Conservation (phyloP, 805 yeast genomes). For the Torulaspora quercuum region DNA sequence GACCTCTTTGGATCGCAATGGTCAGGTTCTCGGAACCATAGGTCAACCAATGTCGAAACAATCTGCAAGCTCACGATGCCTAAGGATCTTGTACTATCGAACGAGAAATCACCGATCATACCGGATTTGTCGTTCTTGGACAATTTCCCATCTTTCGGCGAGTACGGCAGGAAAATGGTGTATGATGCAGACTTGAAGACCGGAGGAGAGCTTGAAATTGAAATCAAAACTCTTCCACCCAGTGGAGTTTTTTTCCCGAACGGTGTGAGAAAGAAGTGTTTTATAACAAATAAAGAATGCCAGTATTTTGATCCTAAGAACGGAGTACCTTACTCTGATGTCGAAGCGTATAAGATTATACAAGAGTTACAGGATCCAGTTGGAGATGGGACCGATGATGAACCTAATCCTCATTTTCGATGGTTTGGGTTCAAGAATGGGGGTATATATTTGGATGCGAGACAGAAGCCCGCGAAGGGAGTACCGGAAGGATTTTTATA, state of each 20-base stretch:
- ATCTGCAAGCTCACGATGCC: slow-evolving; percentile 41
- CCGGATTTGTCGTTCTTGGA: slow-evolving; percentile 40
- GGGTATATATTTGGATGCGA: slow-evolving; percentile 44
- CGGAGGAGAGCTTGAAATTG: slow-evolving; percentile 46
- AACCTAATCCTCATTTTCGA: slow-evolving; percentile 34
- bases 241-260: slow-evolving; percentile 68
- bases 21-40: slow-evolving; percentile 47
- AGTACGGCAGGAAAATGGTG: slow-evolving; percentile 42
- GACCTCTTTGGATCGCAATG: slow-evolving; percentile 64
- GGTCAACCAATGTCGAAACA: slow-evolving; percentile 55
- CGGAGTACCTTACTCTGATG: slow-evolving; percentile 81
- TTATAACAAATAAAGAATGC: slow-evolving; percentile 65
- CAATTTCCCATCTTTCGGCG: slow-evolving; percentile 58
- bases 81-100: slow-evolving; percentile 9
- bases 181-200: slow-evolving; percentile 45
- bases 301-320: slow-evolving; percentile 83
- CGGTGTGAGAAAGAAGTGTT: slow-evolving; percentile 64
- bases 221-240: slow-evolving; percentile 66
- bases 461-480: slow-evolving; percentile 66
- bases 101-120: slow-evolving; percentile 32
- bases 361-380: slow-evolving; percentile 55
- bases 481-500: slow-evolving; percentile 77
- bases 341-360: slow-evolving; percentile 72
- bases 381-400: slow-evolving; percentile 42
- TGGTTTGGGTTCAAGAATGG: slow-evolving; percentile 52